Conservation (phyloP, 495 filamentous ascomycete genomes). For the Aspergillus nanangensis region DNA sequence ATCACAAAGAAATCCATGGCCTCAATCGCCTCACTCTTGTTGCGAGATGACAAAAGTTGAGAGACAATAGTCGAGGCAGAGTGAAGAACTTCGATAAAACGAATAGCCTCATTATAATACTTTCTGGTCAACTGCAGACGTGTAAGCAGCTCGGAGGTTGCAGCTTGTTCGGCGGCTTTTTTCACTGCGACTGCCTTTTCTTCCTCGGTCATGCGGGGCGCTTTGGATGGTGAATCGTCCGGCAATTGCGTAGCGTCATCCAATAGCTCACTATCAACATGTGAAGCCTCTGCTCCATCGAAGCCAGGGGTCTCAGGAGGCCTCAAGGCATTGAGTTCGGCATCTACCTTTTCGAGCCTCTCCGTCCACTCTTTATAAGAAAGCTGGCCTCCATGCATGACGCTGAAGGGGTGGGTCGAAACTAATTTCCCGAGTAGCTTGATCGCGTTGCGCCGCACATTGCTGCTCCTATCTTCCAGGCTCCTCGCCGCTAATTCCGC, state of each 20-base stretch:
- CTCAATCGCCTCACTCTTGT: conserved; percentile 97
- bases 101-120: conserved; percentile 87
- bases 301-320: conserved; percentile 76
- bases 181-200: conserved; percentile 45
- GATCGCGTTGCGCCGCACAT: conserved; percentile 92
- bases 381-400: conserved; percentile 85
- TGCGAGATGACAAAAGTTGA: conserved; percentile 85
- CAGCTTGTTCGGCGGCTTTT: conserved; percentile 70
- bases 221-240: conserved; percentile 56
- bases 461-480: conserved; percentile 96
- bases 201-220: conserved; percentile 56
- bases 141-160: conserved; percentile 73
- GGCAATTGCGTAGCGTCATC: conserved; percentile 86
- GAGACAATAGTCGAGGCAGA: conserved; percentile 70
- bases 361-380: conserved; percentile 78
- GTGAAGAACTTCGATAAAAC: conserved; percentile 93
- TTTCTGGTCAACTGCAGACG: conserved; percentile 81
- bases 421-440: conserved; percentile 84
- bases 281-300: conserved; percentile 49
- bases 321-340: conserved; percentile 74
- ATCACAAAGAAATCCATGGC: conserved; percentile 98
- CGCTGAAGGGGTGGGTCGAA: conserved; percentile 88
- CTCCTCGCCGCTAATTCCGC: conserved; percentile 83
- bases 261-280: conserved; percentile 71
- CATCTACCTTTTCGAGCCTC: conserved; percentile 73